Percentiles rank a stretch among this genome's conserved stretches.
These are phyloP conservation scores for Penicillium sp. DNA, from an alignment of 2,329 filamentous ascomycete species.

Conservation along the genomic window DNA sequence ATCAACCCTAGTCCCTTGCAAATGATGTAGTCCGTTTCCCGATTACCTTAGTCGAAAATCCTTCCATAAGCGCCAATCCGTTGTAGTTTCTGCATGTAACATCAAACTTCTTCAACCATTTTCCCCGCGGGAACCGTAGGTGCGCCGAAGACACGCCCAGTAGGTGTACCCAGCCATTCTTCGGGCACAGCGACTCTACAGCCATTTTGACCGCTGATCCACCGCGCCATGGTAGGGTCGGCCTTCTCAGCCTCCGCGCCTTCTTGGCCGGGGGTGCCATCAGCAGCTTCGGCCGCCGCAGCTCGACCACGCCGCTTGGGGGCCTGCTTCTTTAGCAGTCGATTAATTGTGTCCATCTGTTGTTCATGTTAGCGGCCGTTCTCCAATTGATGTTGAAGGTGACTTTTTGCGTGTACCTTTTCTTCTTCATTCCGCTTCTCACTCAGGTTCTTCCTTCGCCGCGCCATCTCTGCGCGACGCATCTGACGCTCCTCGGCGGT, in stretches of 20 bases:
- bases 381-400: not conserved
- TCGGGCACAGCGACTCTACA: slow-evolving; percentile 47
- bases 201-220: slow-evolving; percentile 45
- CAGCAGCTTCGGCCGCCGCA: slow-evolving; percentile 46
- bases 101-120: slow-evolving; percentile 43
- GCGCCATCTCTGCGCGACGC: slow-evolving; percentile 71
- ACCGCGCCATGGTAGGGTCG: slow-evolving; percentile 48
- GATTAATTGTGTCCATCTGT: slow-evolving; percentile 67
- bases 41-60: slow-evolving; percentile 10
- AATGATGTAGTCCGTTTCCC: slow-evolving; percentile 20
- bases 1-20: slow-evolving; percentile 8
- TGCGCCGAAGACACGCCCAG: slow-evolving; percentile 42
- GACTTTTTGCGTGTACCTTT: slow-evolving; percentile 54
- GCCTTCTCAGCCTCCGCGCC: slow-evolving; percentile 39
- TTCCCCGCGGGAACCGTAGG: slow-evolving; percentile 24
- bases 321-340: slow-evolving; percentile 65
- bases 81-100: slow-evolving; percentile 9
- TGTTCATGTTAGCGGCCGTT: slow-evolving; percentile 17
- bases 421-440: slow-evolving; percentile 78
- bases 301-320: slow-evolving; percentile 58
- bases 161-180: slow-evolving; percentile 49
- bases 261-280: slow-evolving; percentile 44
- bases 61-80: slow-evolving; percentile 26
- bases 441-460: slow-evolving; percentile 69
- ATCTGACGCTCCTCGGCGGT: slow-evolving; percentile 73